Base-by-base conservation (phyloP, 768 basidiomycete genomes). In the Phylloporus sp. region DNA sequence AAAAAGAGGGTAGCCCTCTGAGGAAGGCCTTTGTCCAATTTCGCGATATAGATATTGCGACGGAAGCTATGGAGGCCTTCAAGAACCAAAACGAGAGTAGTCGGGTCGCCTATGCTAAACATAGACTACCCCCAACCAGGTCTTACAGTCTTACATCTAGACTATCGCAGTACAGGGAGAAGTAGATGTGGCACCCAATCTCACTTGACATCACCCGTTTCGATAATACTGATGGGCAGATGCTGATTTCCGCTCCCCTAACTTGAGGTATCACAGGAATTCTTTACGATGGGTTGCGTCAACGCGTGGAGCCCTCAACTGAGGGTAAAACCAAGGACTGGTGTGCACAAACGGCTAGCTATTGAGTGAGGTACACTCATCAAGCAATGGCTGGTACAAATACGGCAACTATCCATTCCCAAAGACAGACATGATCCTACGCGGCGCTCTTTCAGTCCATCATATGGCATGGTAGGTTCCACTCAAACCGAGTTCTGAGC, bases 21-120 rank as follows among this genome's bases (percentile, higher is more conserved):
- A 65, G 67, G 6, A 66, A 57, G 4, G 81, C 77, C 23, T 86
- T 83, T 67, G 61, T 86, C 49, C 74, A 81, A 53, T 85, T 86
- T 62, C 67, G 55, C 42, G 58, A 63, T 49, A 64, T 73, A 43
- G 69, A 77, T n/a, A 51, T 64, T 5, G 80, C 85, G 8, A 73
- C 73, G 31, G 68, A 75, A 52, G 85, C 78, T 2, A 65, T 83
- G 55, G 58, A 73, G 9, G 62, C 65, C 29, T 59, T 81, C 23
- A 70, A 75, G 52, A 22, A 48, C 44, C 55, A 52, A 20, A 56
- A 55, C 9, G 46, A 35, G 31, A 20, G 35, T 22, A 13, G 31
- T 24, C 18, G 13, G 4, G 41, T 68, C 18, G 23, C 11, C 6
- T 70, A 54, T 44, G 68, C 62, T 32, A 58, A 22, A 45, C 59